Base-by-base conservation (phyloP, 192 early-diverging fungal species). In the Cladochytrium replicatum region DNA sequence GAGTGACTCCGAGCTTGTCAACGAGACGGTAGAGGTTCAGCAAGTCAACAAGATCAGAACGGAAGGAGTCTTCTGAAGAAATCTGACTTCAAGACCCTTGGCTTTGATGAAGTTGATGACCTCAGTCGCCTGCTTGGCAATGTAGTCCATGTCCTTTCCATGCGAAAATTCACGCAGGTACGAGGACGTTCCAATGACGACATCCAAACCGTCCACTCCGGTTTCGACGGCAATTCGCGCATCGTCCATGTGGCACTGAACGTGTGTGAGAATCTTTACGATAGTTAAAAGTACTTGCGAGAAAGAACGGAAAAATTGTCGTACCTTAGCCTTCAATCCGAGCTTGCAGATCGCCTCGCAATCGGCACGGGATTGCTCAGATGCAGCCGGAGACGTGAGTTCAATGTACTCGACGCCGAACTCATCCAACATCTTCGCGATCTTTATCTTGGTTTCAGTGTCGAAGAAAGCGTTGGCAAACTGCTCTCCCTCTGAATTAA, bases 371-470 rank as follows among this genome's bases (percentile, higher is more conserved):
- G 89, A 92, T 67, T 96, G 91, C 62, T 94, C 89, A 45, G 89
- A 93, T 3, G 95, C 95, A 25, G 91, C 93, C 2, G 95, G 95
- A 6, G 89, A 92, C 21, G 92, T 95, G 50, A 98, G 66, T 61
- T 98, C 95, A 40, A 98, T 87, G 73, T 98, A 98, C 65, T 98
- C 95, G 32, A 98, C 95, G 45, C 95, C 95, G 63, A 98, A 89
- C 15, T 84, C 87, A 58, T 98, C 95, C 17, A 98, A 78, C n/a
- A 90, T 91, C 77, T 89, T 93, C 57, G 95, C 95, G 48, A 98
- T 96, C 58, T 90, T 88, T 50, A 98, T 84, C 77, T 98, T 98
- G 77, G 89, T 94, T 55, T 84, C 93, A 8, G 88, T 91, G 58
- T 88, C 86, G 54, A 98, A 98, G 73, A 96, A 96, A 42, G 95